phyloP scores from a whole-genome alignment of 495 filamentous ascomycete genomes.

The Neurospora sp. region DNA sequence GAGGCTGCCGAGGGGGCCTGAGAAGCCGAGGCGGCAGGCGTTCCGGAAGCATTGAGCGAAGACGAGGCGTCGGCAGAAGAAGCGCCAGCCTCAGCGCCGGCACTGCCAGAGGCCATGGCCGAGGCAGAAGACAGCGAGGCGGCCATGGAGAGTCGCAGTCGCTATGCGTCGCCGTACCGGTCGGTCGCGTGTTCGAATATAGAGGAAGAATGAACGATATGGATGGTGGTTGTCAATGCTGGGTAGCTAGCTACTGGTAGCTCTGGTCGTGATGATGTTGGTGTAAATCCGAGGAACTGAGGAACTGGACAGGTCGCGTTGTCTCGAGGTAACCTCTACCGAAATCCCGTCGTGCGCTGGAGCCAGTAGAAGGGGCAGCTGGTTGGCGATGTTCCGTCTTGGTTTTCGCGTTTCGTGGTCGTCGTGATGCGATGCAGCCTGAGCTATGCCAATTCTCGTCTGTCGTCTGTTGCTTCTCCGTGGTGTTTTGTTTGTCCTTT shows the following conservation, averaged over 20 bases:
- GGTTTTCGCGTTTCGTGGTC: background rate
- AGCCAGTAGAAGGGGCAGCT: background rate
- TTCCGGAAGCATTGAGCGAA: conserved; percentile 8
- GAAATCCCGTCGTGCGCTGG: background rate
- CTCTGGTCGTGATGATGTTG: background rate
- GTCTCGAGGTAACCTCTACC: background rate
- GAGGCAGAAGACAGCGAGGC: conserved; percentile 16
- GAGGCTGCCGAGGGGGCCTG: conserved; percentile 21
- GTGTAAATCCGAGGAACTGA: background rate
- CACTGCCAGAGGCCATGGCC: conserved; percentile 4
- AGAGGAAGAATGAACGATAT: background rate
- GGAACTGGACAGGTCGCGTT: background rate
- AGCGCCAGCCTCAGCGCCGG: conserved; percentile 5
- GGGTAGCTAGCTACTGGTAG: background rate
- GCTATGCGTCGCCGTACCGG: background rate
- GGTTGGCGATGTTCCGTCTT: background rate
- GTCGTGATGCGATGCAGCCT: background rate
- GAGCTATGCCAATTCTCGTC: background rate
- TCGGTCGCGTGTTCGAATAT: background rate
- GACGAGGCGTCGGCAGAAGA: conserved; percentile 3
- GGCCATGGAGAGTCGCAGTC: conserved; percentile 16
- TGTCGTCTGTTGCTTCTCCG: background rate
- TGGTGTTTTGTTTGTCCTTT: background rate
- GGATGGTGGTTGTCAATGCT: background rate
- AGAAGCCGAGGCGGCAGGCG: conserved; percentile 13